Evolutionary conservation across 2,329 filamentous ascomycete genomes (phyloP).

Genomic region (Xylariaceae sp.): DNA sequence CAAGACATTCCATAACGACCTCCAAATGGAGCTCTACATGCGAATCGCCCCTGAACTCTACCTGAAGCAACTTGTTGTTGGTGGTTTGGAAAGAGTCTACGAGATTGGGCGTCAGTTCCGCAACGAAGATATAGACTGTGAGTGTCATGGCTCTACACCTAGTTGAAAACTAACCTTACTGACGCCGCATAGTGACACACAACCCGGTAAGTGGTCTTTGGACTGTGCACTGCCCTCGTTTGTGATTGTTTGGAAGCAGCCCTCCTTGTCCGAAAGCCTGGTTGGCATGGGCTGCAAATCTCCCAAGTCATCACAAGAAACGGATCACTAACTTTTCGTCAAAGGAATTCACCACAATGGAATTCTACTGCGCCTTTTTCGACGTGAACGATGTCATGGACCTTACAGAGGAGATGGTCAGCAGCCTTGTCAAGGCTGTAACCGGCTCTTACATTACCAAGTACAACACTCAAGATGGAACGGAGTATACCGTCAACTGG

Average conservation of each 20-base stretch:
- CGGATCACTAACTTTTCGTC: background rate
- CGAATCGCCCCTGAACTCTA: constrained; percentile 93
- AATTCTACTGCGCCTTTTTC: constrained; percentile 94
- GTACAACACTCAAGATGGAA: constrained; percentile 81
- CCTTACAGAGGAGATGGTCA: constrained; percentile 89
- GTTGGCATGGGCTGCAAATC: background rate
- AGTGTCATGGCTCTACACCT: background rate
- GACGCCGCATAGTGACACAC: constrained; percentile 60
- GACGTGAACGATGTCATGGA: constrained; percentile 90
- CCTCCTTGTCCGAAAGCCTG: background rate
- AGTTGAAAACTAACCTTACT: background rate
- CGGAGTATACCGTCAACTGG: constrained; percentile 93
- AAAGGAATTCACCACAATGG: constrained; percentile 86
- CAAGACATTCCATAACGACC: constrained; percentile 91
- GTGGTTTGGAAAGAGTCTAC: constrained; percentile 90
- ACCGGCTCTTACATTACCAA: constrained; percentile 81
- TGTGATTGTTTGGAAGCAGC: background rate
- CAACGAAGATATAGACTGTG: constrained; percentile 77
- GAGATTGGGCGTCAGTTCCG: constrained; percentile 94
- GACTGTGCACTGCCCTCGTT: background rate
- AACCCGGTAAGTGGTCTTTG: constrained; percentile 56
- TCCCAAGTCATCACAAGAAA: too few relatives aligned
- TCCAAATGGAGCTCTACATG: constrained; percentile 92
- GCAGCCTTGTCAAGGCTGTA: constrained; percentile 80
- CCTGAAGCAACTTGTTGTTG: constrained; percentile 93